Conservation (phyloP, 225 moss, liverwort and hornwort species). For the Rhytidiadelphus loreus region DNA sequence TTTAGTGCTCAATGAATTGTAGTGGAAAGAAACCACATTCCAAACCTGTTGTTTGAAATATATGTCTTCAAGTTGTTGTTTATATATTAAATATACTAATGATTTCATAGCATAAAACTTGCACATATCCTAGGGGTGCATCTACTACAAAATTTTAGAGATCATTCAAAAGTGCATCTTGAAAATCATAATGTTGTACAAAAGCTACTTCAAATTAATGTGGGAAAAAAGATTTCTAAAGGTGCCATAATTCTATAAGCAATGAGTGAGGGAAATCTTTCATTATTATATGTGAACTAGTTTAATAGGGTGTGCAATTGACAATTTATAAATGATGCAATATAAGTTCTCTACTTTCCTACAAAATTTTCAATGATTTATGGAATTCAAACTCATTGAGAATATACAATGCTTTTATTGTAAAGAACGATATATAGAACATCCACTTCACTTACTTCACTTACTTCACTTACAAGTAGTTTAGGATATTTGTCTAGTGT, state of each 20-base stretch:
- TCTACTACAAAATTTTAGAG: not conserved
- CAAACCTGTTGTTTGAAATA: not conserved
- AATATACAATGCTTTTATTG: not conserved
- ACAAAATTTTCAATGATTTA: not conserved
- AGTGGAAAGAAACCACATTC: not conserved
- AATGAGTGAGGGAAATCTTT: not conserved
- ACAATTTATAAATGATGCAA: not conserved
- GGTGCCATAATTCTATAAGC: not conserved
- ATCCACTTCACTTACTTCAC: not conserved
- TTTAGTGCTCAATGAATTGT: not conserved
- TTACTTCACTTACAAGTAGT: not conserved
- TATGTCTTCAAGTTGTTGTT: not conserved
- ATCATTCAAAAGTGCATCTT: not conserved
- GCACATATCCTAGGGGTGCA: not conserved
- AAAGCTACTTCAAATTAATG: too few species aligned
- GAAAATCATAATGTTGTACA: too few species aligned
- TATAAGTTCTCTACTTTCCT: rapidly evolving
- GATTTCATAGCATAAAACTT: not conserved
- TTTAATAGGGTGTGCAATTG: too few species aligned
- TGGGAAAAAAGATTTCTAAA: not conserved
- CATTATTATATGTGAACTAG: not conserved
- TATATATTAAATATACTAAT: not conserved
- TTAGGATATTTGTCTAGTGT: not conserved
- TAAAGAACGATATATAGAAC: not conserved
- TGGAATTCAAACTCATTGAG: not conserved